phyloP scores from a whole-genome alignment of 495 filamentous ascomycete species.

The Daldinia caldariorum region DNA sequence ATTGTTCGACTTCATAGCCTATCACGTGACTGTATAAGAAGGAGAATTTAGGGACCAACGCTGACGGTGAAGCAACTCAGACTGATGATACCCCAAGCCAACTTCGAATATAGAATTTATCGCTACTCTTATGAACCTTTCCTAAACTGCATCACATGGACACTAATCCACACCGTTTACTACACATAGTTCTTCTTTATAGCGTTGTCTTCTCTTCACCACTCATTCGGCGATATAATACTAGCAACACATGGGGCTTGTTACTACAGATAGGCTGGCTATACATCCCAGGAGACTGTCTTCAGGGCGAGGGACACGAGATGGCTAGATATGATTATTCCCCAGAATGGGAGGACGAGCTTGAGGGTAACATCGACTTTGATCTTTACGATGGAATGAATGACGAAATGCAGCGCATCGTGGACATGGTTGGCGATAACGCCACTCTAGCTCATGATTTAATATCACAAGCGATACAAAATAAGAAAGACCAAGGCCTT shows the following conservation, averaged over 20 bases:
- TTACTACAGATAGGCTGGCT: neutral
- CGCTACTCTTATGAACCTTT: neutral
- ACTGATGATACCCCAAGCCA: neutral
- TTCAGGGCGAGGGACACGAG: neutral
- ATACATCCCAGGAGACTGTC: neutral
- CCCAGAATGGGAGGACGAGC: neutral
- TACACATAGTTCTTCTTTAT: neutral
- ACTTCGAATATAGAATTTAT: neutral
- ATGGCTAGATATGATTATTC: conserved; percentile 2
- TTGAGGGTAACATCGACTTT: neutral
- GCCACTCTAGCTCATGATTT: neutral
- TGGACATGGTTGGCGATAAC: neutral
- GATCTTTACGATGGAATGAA: conserved; percentile 2
- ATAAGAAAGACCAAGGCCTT: neutral
- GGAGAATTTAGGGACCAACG: neutral
- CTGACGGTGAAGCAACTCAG: neutral
- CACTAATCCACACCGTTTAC: neutral
- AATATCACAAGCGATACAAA: neutral
- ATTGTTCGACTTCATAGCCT: neutral
- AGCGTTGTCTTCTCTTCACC: neutral
- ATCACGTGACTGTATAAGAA: neutral
- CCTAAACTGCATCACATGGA: neutral
- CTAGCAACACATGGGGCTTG: neutral
- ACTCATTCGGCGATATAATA: neutral
- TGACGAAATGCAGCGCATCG: neutral